Evolutionary conservation across 1,139 yeast genomes (phyloP), one percentile per base, ranked within the genome.

Genomic region (Oligophagozyma castellii): DNA sequence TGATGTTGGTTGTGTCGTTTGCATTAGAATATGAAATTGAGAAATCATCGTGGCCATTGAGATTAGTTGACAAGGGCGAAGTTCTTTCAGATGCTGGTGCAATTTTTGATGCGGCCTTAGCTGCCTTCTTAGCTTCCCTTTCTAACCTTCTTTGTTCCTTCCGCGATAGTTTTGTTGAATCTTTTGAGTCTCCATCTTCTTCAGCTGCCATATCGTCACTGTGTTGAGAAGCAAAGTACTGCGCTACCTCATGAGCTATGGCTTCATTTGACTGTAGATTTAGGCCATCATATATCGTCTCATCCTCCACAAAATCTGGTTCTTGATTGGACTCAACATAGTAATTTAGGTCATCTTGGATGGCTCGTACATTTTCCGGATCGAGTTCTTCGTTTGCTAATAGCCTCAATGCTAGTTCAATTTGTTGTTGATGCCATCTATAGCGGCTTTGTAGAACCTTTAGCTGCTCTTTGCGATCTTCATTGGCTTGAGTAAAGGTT

Each of bases 241-340:
- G 56, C 2, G 62, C 59, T 3, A 64, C 63, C 36, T 65, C 71
- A 32, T 59, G 61, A 3, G 62, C 65, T 31, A 63, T 49, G 3
- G 62, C 57, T 32, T 65, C 72, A 32, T 67, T 73, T 3, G 73
- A 67, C 27, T 67, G 75, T 31, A 77, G 54, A 43, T 73, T 72
- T 40, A 77, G 56, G 28, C 65, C 65, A 38, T 78, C 89, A 47
- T 78, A 78, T 43, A 78, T 71, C 26, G 79, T 76, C 47, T 77
- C 86, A 50, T 78, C 80, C 43, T 75, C 81, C 29, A 75, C 69
- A 43, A 75, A 78, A 46, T 75, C 84, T 8, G 72, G 72, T 29
- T 70, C 78, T 55, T 73, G 77, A 51, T 76, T 77, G 42, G 72
- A 73, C 35, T 75, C 81, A 24, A 77, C 67, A 44, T 71, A 77